Percentiles rank a stretch among this genome's conserved stretches.
phyloP scores from a whole-genome alignment of 495 filamentous ascomycete species.

The Talaromyces liani region DNA sequence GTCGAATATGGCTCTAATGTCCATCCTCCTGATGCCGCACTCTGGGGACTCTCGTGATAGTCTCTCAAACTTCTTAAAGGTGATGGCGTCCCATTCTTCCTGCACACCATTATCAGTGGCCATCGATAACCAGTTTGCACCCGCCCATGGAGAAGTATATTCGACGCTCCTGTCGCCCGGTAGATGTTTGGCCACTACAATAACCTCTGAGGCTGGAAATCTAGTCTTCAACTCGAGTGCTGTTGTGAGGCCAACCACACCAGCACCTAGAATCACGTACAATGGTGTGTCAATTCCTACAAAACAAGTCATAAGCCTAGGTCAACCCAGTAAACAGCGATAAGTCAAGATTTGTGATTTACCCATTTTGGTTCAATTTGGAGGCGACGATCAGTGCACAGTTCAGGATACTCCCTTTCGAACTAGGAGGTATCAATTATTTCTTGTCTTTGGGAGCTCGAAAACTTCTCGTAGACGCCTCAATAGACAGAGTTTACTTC shows the following conservation, averaged over 20 bases:
- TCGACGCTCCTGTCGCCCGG: conserved; percentile 5
- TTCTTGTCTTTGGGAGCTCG: no score
- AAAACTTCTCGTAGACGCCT: no score
- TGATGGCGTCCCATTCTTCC: conserved; percentile 7
- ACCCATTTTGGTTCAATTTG: no score
- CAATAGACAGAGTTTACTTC: no score
- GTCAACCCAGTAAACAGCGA: no score
- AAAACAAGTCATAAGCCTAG: no score
- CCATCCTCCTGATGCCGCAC: conserved; percentile 3
- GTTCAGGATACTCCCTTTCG: no score
- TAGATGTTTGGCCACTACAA: conserved; percentile 4
- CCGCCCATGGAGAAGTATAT: conserved; percentile 5
- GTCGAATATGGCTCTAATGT: conserved; percentile 5
- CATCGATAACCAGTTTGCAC: conserved; percentile 5
- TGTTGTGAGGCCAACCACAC: conserved; percentile 7
- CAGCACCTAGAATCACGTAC: conserved; percentile 7
- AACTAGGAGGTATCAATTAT: no score
- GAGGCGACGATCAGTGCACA: no score
- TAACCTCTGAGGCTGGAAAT: not conserved
- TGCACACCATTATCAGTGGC: conserved; percentile 6
- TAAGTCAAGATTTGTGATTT: no score
- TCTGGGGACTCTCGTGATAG: conserved; percentile 1
- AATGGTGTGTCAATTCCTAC: not conserved
- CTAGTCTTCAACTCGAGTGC: conserved; percentile 6
- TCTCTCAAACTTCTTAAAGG: conserved; percentile 3